Evolutionary conservation across 495 filamentous ascomycete species (phyloP), one percentile per base, ranked within the genome.

Genomic region (Trichoderma reesei): DNA sequence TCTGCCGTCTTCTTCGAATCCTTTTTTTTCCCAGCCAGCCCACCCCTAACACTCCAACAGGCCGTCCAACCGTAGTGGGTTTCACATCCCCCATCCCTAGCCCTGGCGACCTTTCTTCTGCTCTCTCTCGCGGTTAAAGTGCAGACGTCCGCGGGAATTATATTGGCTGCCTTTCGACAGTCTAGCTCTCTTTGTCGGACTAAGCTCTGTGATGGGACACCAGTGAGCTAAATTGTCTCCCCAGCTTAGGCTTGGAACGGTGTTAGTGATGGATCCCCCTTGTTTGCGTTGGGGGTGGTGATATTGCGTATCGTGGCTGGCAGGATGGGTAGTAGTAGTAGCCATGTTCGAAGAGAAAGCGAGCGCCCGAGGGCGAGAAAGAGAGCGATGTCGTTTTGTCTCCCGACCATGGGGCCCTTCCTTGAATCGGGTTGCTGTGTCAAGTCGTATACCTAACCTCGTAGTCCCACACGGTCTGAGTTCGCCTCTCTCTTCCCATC

Each of bases 201-300:
- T 46, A 18, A n/a, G 42, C 5, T 11, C 44, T 20, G 44, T 48
- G 44, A 48, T 26, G 44, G 16, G 16, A n/a, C n/a, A n/a, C n/a
- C 44, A 26, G 16, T 5, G 44, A 48, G 16, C 44, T 48, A 48
- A 48, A 48, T 6, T 6, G n/a, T 2, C 1, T 48, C 44, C 44
- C 20, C 44, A 16, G 14, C n/a, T 48, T 48, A 48, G 16, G 44
- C 44, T 48, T 48, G 44, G 44, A 18, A 48, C 7, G 44, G 44
- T 18, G 14, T 16, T n/a, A 48, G 44, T 48, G n/a, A 16, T 48
- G 16, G 44, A 2, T 5, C 44, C 20, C 51, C 51, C 51, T 34
- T 56, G 51, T 56, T 36, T 56, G 31, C 26, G 51, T 56, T 56
- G 51, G 51, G 51, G 51, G 51, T 33, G 16, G 46, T 51, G 46